These are phyloP conservation scores for Phyllosticta ampelicida DNA, from an alignment of 2,329 filamentous ascomycete genomes.

Conservation along the genomic window DNA sequence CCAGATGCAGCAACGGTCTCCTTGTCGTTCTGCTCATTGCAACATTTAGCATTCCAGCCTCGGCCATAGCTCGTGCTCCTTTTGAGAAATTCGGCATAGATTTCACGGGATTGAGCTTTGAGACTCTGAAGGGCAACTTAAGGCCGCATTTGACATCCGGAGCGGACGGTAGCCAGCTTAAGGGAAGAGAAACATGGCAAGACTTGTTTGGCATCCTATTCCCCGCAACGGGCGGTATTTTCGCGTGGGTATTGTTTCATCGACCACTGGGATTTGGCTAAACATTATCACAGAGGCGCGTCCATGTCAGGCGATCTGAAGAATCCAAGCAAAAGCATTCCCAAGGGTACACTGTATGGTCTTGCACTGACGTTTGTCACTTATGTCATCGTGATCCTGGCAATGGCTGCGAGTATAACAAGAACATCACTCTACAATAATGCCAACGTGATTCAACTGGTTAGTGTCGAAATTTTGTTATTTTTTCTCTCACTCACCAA, in stretches of 20 bases:
- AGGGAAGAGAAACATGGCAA: constrained; percentile 60
- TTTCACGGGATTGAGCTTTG: constrained; percentile 65
- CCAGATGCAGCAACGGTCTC: constrained; percentile 67
- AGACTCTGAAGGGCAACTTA: constrained; percentile 64
- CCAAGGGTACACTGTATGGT: constrained; percentile 70
- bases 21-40: constrained; percentile 60
- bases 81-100: constrained; percentile 56
- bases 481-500: background rate
- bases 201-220: constrained; percentile 81
- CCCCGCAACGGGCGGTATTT: constrained; percentile 54
- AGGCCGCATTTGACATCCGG: constrained; percentile 55
- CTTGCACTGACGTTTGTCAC: constrained; percentile 64
- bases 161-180: constrained; percentile 50
- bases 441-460: constrained; percentile 67
- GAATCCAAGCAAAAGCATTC: constrained; percentile 74
- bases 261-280: background rate
- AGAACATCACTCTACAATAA: constrained; percentile 63
- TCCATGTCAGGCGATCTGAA: constrained; percentile 84
- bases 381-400: constrained; percentile 66
- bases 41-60: constrained; percentile 72
- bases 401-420: constrained; percentile 67
- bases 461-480: constrained; percentile 21
- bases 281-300: constrained; percentile 50
- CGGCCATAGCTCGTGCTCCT: constrained; percentile 56
- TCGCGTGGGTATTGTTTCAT: constrained; percentile 34